These are phyloP conservation scores for Fusarium sarcochroum DNA, from an alignment of 2,329 filamentous ascomycete species.

Conservation along the genomic window DNA sequence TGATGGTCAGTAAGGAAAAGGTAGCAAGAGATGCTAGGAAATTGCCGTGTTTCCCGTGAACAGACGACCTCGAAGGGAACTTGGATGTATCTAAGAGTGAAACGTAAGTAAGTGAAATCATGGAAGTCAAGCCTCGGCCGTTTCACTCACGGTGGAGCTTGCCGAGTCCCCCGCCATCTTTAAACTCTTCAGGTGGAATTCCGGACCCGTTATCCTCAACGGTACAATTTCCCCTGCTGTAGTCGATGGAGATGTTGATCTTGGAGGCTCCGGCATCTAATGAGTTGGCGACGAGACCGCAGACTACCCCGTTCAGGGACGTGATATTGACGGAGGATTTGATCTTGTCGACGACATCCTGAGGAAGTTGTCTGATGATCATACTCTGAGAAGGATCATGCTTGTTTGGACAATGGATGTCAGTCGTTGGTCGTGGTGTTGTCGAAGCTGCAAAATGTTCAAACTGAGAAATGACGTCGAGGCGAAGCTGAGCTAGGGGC, in stretches of 20 bases:
- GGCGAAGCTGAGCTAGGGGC: slow-evolving; percentile 29
- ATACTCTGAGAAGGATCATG: slow-evolving; percentile 56
- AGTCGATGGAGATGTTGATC: slow-evolving; percentile 80
- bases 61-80: slow-evolving; percentile 59
- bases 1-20: slow-evolving; percentile 82
- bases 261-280: slow-evolving; percentile 82
- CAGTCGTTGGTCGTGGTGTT: slow-evolving; percentile 4
- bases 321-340: slow-evolving; percentile 87
- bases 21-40: slow-evolving; percentile 84
- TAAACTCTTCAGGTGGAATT: slow-evolving; percentile 81
- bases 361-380: slow-evolving; percentile 78
- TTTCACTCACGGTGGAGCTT: slow-evolving; percentile 76
- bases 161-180: slow-evolving; percentile 76
- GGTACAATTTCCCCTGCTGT: slow-evolving; percentile 79
- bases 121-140: neutral
- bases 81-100: slow-evolving; percentile 81
- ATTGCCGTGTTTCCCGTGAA: slow-evolving; percentile 78
- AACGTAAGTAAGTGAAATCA: slow-evolving; percentile 18
- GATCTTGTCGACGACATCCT: slow-evolving; percentile 81
- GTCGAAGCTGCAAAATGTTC: slow-evolving; percentile 13
- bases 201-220: slow-evolving; percentile 90
- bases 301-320: slow-evolving; percentile 77
- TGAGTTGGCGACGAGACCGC: slow-evolving; percentile 84
- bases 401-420: slow-evolving; percentile 10
- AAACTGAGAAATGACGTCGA: slow-evolving; percentile 36